These are phyloP conservation scores for Trichoderma reesei DNA, from an alignment of 495 filamentous ascomycete species.

Conservation along the genomic window DNA sequence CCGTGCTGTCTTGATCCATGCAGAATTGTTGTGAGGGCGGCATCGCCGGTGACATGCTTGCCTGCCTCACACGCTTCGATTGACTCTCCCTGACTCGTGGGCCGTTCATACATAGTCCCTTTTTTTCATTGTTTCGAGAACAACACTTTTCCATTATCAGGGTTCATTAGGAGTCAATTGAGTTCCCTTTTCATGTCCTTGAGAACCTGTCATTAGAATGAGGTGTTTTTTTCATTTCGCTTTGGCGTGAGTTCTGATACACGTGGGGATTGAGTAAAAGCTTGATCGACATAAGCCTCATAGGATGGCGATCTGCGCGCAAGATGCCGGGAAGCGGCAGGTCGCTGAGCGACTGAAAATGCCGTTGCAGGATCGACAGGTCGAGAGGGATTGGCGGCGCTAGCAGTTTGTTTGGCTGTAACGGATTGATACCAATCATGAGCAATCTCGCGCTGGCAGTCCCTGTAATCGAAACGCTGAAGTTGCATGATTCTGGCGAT, in stretches of 20 bases:
- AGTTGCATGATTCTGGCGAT: not conserved
- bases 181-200: too few relatives aligned
- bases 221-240: too few relatives aligned
- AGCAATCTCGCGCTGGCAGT: not conserved
- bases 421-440: not conserved
- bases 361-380: not conserved
- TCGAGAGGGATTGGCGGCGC: not conserved
- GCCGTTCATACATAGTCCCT: too few relatives aligned
- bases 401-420: not conserved
- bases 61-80: too few relatives aligned
- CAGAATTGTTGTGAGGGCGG: not conserved
- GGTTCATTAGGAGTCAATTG: not conserved
- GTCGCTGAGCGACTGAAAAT: not conserved
- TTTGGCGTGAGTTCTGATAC: not conserved
- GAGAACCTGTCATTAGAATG: too few relatives aligned
- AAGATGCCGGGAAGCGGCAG: not conserved
- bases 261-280: not conserved
- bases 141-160: not conserved
- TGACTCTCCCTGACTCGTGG: too few relatives aligned
- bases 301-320: not conserved
- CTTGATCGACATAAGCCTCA: conserved; percentile 3
- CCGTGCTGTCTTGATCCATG: not conserved
- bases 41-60: too few relatives aligned
- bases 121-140: too few relatives aligned
- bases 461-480: not conserved